Conservation (phyloP, 768 basidiomycete genomes). For the Tulasnella sp. region DNA sequence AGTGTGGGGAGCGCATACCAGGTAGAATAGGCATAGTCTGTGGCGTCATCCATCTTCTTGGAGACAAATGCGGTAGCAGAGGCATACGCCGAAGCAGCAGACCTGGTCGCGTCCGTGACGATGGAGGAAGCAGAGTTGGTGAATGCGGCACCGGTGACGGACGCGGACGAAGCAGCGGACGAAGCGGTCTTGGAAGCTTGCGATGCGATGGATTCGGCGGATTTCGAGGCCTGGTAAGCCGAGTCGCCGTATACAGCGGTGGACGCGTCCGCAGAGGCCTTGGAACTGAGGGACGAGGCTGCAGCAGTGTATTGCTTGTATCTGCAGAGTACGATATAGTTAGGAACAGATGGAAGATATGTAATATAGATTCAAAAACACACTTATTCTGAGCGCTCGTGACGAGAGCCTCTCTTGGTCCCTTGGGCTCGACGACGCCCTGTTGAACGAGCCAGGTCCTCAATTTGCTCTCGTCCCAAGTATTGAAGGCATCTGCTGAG, state of each 20-base stretch:
- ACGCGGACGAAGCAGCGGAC: neutral
- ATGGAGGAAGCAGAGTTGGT: conserved; percentile 1
- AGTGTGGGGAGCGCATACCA: conserved; percentile 55
- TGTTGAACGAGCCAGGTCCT: conserved; percentile 79
- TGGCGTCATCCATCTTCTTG: conserved; percentile 52
- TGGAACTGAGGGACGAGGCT: conserved; percentile 43
- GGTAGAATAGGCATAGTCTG: conserved; percentile 80
- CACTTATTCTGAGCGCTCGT: conserved; percentile 59
- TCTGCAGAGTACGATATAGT: neutral
- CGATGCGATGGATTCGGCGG: conserved; percentile 23
- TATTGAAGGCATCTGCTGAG: conserved; percentile 52
- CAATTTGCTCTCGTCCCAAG: conserved; percentile 76
- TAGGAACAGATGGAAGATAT: neutral
- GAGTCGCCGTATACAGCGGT: conserved; percentile 39
- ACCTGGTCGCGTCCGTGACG: conserved; percentile 29
- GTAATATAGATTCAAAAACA: conserved; percentile 17
- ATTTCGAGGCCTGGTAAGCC: conserved; percentile 30
- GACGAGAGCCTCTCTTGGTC: conserved; percentile 68
- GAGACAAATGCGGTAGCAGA: conserved; percentile 12
- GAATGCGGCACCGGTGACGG: neutral
- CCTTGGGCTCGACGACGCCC: conserved; percentile 73
- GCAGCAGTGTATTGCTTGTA: conserved; percentile 51
- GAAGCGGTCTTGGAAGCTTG: conserved; percentile 9
- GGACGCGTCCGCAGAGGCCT: conserved; percentile 45
- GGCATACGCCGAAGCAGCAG: conserved; percentile 26